Percentiles rank a stretch among this genome's conserved stretches.
Evolutionary conservation across 176 grass and related monocot species (phyloP).

Genomic region (Oryza punctata): DNA sequence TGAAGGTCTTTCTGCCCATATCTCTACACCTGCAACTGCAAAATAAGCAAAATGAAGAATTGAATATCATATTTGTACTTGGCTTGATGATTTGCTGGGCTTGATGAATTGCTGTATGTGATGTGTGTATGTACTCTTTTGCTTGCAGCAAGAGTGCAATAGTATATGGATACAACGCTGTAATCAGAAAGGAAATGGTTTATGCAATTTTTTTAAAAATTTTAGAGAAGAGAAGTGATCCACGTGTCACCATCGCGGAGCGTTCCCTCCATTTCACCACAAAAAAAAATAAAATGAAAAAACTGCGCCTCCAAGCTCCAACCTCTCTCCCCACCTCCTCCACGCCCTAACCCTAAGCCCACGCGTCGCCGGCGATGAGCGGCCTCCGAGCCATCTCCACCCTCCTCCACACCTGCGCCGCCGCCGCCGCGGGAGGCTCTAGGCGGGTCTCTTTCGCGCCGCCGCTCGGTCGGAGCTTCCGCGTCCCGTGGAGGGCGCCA

Average conservation of each 20-base stretch:
- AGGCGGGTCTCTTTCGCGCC: constrained; percentile 28
- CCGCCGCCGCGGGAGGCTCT: constrained; percentile 31
- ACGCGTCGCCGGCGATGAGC: constrained; percentile 59
- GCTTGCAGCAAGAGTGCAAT: neutral
- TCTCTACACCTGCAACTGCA: neutral
- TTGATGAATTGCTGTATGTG: no score
- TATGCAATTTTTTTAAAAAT: neutral
- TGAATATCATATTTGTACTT: no score
- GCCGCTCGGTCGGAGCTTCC: constrained; percentile 40
- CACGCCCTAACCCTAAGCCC: constrained; percentile 40
- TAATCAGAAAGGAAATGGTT: neutral
- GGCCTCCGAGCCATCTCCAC: constrained; percentile 62
- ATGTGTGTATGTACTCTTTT: neutral
- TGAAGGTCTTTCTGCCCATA: neutral
- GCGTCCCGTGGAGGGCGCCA: constrained; percentile 45
- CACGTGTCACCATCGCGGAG: constrained; percentile 54
- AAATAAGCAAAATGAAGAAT: neutral
- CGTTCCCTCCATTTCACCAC: constrained; percentile 59
- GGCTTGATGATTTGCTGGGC: no score
- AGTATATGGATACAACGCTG: neutral
- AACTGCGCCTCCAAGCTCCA: constrained; percentile 38
- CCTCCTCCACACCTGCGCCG: constrained; percentile 52
- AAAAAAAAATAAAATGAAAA: neutral
- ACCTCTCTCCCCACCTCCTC: neutral
- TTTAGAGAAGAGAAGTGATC: constrained; percentile 38